These are phyloP conservation scores for Mimosa bimucronata DNA, from an alignment of 306 rosid species.

Conservation along the genomic window DNA sequence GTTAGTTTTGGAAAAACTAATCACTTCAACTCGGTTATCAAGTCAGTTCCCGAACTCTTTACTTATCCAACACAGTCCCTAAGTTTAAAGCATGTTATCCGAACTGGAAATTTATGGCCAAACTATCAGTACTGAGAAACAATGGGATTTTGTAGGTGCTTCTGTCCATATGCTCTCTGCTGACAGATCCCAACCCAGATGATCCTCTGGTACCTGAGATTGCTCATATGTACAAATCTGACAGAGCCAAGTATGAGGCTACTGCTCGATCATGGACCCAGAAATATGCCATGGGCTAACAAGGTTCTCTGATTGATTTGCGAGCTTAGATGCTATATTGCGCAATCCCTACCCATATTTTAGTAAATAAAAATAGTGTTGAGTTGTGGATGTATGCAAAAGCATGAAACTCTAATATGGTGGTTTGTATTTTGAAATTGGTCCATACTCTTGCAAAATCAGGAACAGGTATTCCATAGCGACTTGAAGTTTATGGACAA, in stretches of 20 bases:
- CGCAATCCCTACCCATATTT: constrained; percentile 13
- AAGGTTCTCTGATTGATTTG: constrained; percentile 24
- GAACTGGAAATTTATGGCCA: not conserved
- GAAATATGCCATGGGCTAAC: constrained; percentile 68
- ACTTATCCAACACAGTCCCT: not conserved
- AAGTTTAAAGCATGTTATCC: not conserved
- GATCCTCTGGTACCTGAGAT: constrained; percentile 74
- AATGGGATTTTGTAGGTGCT: constrained; percentile 54
- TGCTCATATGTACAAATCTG: constrained; percentile 65
- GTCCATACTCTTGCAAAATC: not conserved
- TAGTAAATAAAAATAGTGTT: constrained; percentile 53
- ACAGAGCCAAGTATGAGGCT: constrained; percentile 56
- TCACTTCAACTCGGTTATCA: not conserved
- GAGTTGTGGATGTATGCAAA: constrained; percentile 18
- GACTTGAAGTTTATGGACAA: not conserved
- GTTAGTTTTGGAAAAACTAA: not conserved
- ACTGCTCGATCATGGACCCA: constrained; percentile 70
- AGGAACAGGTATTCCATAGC: not conserved
- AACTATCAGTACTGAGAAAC: not conserved
- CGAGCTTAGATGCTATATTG: constrained; percentile 9
- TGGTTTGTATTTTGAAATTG: not conserved
- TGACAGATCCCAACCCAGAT: constrained; percentile 73
- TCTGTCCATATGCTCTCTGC: constrained; percentile 66
- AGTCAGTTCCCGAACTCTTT: not conserved
- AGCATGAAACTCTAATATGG: constrained; percentile 24